phyloP scores from a whole-genome alignment of 208 protist genomes.

The Endotrypanum monterogeii region DNA sequence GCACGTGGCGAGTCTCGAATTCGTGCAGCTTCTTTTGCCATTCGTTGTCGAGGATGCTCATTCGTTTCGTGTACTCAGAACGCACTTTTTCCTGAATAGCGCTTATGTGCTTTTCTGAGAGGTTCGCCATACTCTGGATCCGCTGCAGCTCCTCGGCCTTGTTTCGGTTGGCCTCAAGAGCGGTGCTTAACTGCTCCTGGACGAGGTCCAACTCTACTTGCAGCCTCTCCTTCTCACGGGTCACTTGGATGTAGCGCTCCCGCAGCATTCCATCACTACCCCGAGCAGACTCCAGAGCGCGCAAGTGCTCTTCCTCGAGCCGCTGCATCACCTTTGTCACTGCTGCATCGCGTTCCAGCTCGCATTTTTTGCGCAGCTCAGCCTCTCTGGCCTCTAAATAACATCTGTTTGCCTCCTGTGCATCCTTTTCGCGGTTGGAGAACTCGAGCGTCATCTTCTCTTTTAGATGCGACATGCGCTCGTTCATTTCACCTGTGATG shows the following conservation, averaged over 20 bases:
- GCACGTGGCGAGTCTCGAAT: conserved; percentile 61
- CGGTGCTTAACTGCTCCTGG: conserved; percentile 56
- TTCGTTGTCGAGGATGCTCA: conserved; percentile 64
- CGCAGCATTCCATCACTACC: conserved; percentile 65
- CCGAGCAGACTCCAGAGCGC: conserved; percentile 48
- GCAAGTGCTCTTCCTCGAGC: conserved; percentile 68
- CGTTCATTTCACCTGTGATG: conserved; percentile 64
- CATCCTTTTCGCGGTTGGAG: conserved; percentile 54
- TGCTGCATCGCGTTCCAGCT: conserved; percentile 76
- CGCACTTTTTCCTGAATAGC: conserved; percentile 60
- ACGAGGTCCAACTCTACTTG: conserved; percentile 71
- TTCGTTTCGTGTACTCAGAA: conserved; percentile 47
- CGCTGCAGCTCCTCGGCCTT: conserved; percentile 52
- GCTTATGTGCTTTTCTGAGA: conserved; percentile 53
- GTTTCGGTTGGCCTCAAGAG: conserved; percentile 37
- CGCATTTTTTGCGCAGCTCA: conserved; percentile 56
- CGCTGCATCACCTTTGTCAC: conserved; percentile 66
- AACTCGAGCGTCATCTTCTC: conserved; percentile 73
- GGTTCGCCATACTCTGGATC: conserved; percentile 40
- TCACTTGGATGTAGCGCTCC: conserved; percentile 58
- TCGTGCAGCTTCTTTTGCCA: conserved; percentile 72
- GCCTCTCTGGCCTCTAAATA: conserved; percentile 63
- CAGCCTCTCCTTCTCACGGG: conserved; percentile 72
- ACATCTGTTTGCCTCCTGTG: conserved; percentile 39
- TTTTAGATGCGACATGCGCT: conserved; percentile 58